Base-by-base conservation (phyloP, 164 flowering plant genomes). In the Vitis cinerea region DNA sequence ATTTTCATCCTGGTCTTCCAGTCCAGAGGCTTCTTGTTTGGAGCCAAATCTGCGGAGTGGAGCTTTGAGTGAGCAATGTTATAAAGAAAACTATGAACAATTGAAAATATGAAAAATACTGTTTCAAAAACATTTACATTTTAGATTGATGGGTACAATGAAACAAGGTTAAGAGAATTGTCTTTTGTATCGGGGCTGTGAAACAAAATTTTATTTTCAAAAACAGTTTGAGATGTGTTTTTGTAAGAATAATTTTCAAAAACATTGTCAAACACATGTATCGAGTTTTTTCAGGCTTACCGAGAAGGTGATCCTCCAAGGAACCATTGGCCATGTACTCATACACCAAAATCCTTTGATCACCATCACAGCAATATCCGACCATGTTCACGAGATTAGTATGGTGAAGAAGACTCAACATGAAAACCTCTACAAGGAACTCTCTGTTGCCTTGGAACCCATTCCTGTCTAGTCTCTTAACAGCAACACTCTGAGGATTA, bases 281-380 rank as follows among this genome's bases (percentile, higher is more conserved):
- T 37, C 1, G 44, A 37, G 7, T 37, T 37, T 37, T 37, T 6
- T 37, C 44, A 47, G 55, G 62, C 80, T 64, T 89, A 92, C 96
- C 92, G 27, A 90, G 88, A 76, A 92, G 90, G 73, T 92, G 98
- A 78, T 90, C 93, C 70, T 92, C 98, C 56, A 92, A 72, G 63
- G 90, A 90, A 16, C 94, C 98, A 66, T 81, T 79, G 58, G 83
- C 59, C 96, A 92, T 89, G 83, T 79, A 88, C 70, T 92, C 96
- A 31, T 92, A 92, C 0, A 90, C 96, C 50, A 92, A 78, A 68
- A 92, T 75, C 75, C 97, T 85, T 58, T 92, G 90, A 57, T 87
- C 87, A 0, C 94, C 96, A 23, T 92, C 96, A 13, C 86, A 83
- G 61, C 97, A 92, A 74, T 89, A 92, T 50, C 97, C 97, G 27